Evolutionary conservation across 1,139 yeast genomes (phyloP).

Genomic region (Sugiyamaella pinicola): DNA sequence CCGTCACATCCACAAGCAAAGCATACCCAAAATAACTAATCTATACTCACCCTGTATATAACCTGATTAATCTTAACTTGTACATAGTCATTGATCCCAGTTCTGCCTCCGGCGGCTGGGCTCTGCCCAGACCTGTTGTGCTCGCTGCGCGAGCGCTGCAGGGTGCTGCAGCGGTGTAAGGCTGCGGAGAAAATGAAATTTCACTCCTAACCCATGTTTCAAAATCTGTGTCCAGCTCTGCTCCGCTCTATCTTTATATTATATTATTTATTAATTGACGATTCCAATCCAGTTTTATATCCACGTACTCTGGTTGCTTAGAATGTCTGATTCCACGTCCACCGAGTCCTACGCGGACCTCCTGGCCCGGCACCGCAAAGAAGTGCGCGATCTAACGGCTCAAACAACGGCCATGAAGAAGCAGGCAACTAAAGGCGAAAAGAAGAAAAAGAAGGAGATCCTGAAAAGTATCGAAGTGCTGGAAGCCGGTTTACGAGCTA

Average conservation of each 20-base stretch:
- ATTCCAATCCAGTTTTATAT: not conserved
- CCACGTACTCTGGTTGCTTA: too few species aligned
- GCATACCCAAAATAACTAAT: not conserved
- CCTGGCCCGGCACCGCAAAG: conserved; percentile 66
- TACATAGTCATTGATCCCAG: not conserved
- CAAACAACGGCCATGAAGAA: conserved; percentile 75
- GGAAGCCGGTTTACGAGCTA: conserved; percentile 56
- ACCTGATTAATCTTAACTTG: not conserved
- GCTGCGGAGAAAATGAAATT: not conserved
- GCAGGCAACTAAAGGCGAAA: conserved; percentile 78
- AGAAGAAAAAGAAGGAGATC: conserved; percentile 57
- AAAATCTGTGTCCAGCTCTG: not conserved
- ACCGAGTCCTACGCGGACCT: conserved; percentile 55
- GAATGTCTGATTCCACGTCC: conserved; percentile 2
- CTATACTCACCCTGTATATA: not conserved
- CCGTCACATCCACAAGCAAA: not conserved
- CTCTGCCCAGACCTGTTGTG: too few species aligned
- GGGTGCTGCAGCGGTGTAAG: too few species aligned
- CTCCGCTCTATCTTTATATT: too few species aligned
- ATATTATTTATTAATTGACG: not conserved
- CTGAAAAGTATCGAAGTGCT: conserved; percentile 58
- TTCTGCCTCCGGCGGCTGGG: too few species aligned
- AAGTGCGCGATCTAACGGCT: conserved; percentile 64
- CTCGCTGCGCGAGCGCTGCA: not conserved
- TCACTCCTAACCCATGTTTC: not conserved